phyloP scores from a whole-genome alignment of 202 grass and related monocot genomes.

The Zoysia matrella region DNA sequence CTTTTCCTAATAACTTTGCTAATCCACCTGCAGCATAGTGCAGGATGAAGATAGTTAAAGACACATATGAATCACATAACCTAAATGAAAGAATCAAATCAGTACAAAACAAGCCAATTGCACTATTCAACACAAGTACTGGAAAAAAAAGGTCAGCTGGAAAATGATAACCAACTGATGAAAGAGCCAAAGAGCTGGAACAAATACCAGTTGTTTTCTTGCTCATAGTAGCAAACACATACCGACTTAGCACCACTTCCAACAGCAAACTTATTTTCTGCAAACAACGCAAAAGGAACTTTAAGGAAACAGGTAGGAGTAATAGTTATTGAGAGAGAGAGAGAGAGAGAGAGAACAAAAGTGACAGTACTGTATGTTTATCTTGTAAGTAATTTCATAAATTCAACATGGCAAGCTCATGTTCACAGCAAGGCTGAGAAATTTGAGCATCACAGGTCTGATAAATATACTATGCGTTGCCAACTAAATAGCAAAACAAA shows the following conservation, averaged over 20 bases:
- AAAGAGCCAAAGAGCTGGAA: neutral
- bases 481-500: neutral
- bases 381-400: neutral
- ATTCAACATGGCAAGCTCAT: neutral
- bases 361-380: constrained; percentile 5
- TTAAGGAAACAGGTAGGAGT: neutral
- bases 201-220: constrained; percentile 95
- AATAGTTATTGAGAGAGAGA: constrained; percentile 11
- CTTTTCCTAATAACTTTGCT: constrained; percentile 98
- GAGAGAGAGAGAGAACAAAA: neutral
- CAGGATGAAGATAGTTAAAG: constrained; percentile 41
- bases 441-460: constrained; percentile 14
- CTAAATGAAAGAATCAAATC: constrained; percentile 30
- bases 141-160: constrained; percentile 7
- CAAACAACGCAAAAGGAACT: constrained; percentile 37
- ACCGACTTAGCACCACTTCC: constrained; percentile 99
- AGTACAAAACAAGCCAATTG: neutral
- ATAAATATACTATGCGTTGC: neutral
- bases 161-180: constrained; percentile 4
- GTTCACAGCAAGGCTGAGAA: neutral
- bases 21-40: constrained; percentile 79
- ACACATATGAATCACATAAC: constrained; percentile 5
- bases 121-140: neutral
- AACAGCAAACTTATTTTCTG: constrained; percentile 99
- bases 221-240: constrained; percentile 96